phyloP scores from a whole-genome alignment of 2,329 filamentous ascomycete genomes.

The Curvularia lunata region DNA sequence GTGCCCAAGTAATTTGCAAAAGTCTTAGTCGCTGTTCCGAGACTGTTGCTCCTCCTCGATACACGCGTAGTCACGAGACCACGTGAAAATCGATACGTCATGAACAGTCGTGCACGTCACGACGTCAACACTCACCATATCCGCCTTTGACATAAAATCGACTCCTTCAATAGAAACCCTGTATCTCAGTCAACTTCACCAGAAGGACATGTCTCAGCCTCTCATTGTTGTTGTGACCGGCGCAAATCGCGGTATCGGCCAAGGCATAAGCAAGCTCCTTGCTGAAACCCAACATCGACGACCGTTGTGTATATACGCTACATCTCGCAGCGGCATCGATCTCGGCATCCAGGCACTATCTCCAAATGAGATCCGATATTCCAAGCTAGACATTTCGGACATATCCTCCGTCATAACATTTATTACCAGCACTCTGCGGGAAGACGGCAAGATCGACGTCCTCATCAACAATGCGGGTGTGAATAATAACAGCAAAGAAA shows the following conservation, averaged over 20 bases:
- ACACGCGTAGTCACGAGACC: not conserved
- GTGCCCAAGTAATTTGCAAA: not conserved
- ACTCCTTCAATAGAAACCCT: no score
- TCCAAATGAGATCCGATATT: slow-evolving; percentile 22
- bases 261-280: slow-evolving; percentile 30
- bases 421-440: slow-evolving; percentile 7
- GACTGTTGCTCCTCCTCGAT: not conserved
- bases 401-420: slow-evolving; percentile 23
- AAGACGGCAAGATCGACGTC: slow-evolving; percentile 20
- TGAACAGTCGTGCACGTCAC: slow-evolving; percentile 10
- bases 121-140: not conserved
- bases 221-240: slow-evolving; percentile 33
- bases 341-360: slow-evolving; percentile 10
- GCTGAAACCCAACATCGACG: slow-evolving; percentile 19
- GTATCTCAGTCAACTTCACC: not conserved
- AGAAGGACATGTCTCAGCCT: slow-evolving; percentile 17
- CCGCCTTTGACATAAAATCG: not conserved
- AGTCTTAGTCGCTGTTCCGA: not conserved
- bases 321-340: slow-evolving; percentile 26
- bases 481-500: slow-evolving; percentile 25
- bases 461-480: slow-evolving; percentile 35
- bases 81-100: slow-evolving; percentile 10
- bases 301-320: slow-evolving; percentile 28
- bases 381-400: slow-evolving; percentile 24
- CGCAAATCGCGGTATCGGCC: slow-evolving; percentile 31